phyloP scores from a whole-genome alignment of 176 grass and related monocot species.

The Phragmites australis region DNA sequence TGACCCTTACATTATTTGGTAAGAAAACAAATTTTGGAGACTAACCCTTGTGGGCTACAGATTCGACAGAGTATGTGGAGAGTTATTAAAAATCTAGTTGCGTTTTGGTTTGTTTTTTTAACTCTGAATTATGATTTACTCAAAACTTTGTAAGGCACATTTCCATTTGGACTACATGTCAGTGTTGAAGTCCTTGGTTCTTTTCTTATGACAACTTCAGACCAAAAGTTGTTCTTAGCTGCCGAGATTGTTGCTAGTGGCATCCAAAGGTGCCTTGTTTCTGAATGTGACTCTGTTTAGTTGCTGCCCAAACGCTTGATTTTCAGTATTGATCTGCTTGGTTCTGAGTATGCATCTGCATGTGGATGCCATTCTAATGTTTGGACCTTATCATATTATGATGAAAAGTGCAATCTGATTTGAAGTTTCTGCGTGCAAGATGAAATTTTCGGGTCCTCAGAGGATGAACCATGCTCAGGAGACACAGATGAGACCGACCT shows the following conservation, averaged over 20 bases:
- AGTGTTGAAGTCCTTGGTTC: not conserved
- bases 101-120: not conserved
- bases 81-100: not conserved
- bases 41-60: not conserved
- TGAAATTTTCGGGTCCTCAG: constrained; percentile 73
- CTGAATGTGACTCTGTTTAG: not conserved
- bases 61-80: not conserved
- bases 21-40: not conserved
- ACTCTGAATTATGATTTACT: not conserved
- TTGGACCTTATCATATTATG: no score
- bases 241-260: not conserved
- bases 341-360: not conserved
- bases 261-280: not conserved
- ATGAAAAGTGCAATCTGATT: constrained; percentile 9
- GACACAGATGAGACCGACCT: constrained; percentile 46
- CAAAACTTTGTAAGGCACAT: not conserved
- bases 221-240: not conserved
- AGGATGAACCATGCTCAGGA: constrained; percentile 74
- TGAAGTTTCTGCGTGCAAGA: constrained; percentile 38
- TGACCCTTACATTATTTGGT: not conserved
- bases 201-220: not conserved
- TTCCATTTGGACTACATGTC: not conserved
- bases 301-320: not conserved
- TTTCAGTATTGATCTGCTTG: not conserved
- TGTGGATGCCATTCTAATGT: no score